These are phyloP conservation scores for Eucalyptus guilfoylei DNA, from an alignment of 345 rosid genomes.

Conservation along the genomic window DNA sequence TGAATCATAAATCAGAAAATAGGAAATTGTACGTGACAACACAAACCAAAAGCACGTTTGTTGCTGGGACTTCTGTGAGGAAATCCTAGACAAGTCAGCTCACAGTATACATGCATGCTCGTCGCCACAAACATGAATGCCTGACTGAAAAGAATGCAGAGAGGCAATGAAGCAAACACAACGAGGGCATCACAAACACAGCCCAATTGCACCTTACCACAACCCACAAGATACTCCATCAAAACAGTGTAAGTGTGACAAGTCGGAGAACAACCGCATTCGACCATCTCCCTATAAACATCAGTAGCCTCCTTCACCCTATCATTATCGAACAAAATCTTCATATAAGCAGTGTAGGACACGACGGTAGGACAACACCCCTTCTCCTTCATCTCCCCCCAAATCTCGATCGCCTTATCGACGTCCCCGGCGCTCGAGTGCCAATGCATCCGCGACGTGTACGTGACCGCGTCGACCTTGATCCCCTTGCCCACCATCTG, in stretches of 20 bases:
- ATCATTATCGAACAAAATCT: conserved; percentile 47
- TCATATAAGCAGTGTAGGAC: conserved; percentile 77
- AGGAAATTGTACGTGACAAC: background rate
- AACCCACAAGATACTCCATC: conserved; percentile 58
- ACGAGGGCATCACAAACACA: background rate
- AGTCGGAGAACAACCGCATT: conserved; percentile 47
- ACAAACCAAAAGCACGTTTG: background rate
- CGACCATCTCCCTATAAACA: conserved; percentile 67
- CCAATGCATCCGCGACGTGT: conserved; percentile 81
- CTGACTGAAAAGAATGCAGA: background rate
- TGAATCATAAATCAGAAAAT: background rate
- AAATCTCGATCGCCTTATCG: conserved; percentile 46
- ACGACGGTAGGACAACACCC: conserved; percentile 53
- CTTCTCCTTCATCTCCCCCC: conserved; percentile 61
- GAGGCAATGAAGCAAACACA: conserved; percentile 13
- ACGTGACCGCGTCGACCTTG: conserved; percentile 55
- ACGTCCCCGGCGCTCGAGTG: conserved; percentile 53
- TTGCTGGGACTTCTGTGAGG: background rate
- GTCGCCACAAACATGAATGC: background rate
- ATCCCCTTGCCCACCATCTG: conserved; percentile 58
- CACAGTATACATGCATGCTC: background rate
- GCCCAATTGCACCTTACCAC: conserved; percentile 25
- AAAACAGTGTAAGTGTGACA: conserved; percentile 75
- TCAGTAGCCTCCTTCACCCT: conserved; percentile 54
- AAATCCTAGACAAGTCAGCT: background rate